Conservation (phyloP, 345 rosid species). For the Streptanthus diversifolius region DNA sequence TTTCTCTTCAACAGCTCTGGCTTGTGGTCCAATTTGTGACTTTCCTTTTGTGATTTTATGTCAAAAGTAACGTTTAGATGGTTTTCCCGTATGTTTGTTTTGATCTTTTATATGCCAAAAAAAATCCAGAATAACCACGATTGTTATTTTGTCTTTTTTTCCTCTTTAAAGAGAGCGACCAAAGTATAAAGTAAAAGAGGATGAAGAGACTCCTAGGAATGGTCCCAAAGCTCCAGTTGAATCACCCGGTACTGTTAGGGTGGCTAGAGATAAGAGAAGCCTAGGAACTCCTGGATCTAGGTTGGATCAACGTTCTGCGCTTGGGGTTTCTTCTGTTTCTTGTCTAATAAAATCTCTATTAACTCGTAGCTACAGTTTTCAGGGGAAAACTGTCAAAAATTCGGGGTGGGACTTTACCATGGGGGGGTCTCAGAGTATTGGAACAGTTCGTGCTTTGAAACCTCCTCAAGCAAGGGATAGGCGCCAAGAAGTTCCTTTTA, state of each 20-base stretch:
- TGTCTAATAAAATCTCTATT: slow-evolving; percentile 18
- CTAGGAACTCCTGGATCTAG: slow-evolving; percentile 64
- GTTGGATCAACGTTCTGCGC: slow-evolving; percentile 40
- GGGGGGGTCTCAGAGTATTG: slow-evolving; percentile 63
- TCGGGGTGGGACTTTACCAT: slow-evolving; percentile 95
- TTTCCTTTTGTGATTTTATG: background rate
- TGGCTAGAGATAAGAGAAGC: slow-evolving; percentile 55
- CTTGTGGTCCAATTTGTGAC: background rate
- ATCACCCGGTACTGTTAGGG: slow-evolving; percentile 68
- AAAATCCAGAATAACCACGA: slow-evolving; percentile 32
- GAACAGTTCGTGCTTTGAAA: slow-evolving; percentile 62
- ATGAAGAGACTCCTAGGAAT: slow-evolving; percentile 50
- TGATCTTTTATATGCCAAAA: slow-evolving; percentile 23
- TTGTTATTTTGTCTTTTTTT: slow-evolving; percentile 28
- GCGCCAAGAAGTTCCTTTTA: slow-evolving; percentile 52
- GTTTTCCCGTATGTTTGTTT: slow-evolving; percentile 16
- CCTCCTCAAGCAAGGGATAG: slow-evolving; percentile 85
- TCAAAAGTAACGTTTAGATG: slow-evolving; percentile 27
- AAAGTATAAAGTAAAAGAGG: slow-evolving; percentile 65
- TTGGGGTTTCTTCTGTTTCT: slow-evolving; percentile 18
- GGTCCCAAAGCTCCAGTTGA: slow-evolving; percentile 48
- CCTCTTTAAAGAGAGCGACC: slow-evolving; percentile 77
- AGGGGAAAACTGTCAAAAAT: slow-evolving; percentile 56
- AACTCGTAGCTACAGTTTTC: slow-evolving; percentile 45
- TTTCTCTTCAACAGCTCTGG: slow-evolving; percentile 14